Base-by-base conservation (phyloP, 2,329 filamentous ascomycete species). In the Xylaria sp. region DNA sequence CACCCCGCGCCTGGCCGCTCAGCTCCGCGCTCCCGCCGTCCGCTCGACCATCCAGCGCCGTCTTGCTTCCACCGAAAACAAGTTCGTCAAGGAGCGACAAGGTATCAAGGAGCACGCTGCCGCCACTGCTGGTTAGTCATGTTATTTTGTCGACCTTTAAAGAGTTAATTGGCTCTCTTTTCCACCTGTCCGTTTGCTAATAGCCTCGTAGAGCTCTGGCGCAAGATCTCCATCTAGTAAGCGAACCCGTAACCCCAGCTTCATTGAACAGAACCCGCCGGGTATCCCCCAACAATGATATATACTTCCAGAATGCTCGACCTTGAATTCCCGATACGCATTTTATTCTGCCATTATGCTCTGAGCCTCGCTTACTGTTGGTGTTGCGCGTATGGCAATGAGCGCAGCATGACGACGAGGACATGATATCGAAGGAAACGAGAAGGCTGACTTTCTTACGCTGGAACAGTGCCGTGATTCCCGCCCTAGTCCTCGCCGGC, bases 201-300 rank as follows among this genome's bases (percentile, higher is more conserved):
- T 74, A 72, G 68, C 66, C 69, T 72, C 63, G 68, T 79, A 97
- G 95, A 93, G 78, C 90, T 97, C 78, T 99, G 96, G 96, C 91
- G 89, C 83, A 98, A 97, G 88, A 91, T 98, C 78, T 96, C 93
- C 73, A 87, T 98, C 86, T 98, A 93, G 94, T 98, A 93, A 84
- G 92, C 75, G 21, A 84, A 92, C 73, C 64, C 67, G 60, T 48
- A 10, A 35, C 42, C 63, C 58, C 63, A 48, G 47, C 27, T 25
- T 16, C 42, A 12, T 48, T n/a, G 44, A 42, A 61, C 55, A 57
- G 21, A 60, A 25, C 53, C 44, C n/a, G 21, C n/a, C 35, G 29
- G 57, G 51, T 60, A 35, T 27, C 21, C 57, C 35, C 12, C 60
- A 27, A 53, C 35, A 8, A 32, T n/a, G 48, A 64, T 23, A 35